Evolutionary conservation across 192 early-diverging fungal genomes (phyloP).

Genomic region (Bifiguratus adelaidae): DNA sequence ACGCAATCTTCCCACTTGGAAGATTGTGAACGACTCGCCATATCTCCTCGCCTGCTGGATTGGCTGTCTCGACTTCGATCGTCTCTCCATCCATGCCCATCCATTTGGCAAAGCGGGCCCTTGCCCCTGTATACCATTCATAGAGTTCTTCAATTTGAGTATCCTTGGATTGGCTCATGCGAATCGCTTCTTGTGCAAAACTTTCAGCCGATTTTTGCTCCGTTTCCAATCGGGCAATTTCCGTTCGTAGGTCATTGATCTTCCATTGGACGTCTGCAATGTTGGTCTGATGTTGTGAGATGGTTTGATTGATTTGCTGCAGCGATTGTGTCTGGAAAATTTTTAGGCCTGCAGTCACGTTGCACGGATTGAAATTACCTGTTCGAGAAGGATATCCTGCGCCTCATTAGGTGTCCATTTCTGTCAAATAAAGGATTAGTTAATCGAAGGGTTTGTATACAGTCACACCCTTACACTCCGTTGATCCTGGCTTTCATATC

Average conservation of each 20-base stretch:
- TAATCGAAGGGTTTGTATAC: background rate
- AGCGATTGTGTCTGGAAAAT: background rate
- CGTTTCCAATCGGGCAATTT: background rate
- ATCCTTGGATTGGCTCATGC: background rate
- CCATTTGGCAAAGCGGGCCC: too few species aligned
- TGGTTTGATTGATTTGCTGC: background rate
- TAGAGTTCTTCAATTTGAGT: background rate
- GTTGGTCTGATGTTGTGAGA: background rate
- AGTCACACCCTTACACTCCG: constrained; percentile 2
- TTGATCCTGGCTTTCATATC: constrained; percentile 3
- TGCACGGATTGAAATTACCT: background rate
- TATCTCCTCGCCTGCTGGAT: too few species aligned
- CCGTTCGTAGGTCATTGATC: background rate
- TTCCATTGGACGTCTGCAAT: background rate
- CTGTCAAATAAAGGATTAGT: background rate
- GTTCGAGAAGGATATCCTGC: background rate
- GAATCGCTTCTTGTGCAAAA: background rate
- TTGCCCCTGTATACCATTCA: too few species aligned
- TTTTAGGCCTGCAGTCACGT: background rate
- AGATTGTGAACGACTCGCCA: too few species aligned
- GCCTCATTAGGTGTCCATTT: constrained; percentile 8
- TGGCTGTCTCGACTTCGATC: too few species aligned
- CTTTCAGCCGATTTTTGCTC: background rate
- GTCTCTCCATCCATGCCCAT: too few species aligned
- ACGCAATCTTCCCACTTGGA: too few species aligned